Base-by-base conservation (phyloP, 495 filamentous ascomycete species). In the Penicillium crystallinum region DNA sequence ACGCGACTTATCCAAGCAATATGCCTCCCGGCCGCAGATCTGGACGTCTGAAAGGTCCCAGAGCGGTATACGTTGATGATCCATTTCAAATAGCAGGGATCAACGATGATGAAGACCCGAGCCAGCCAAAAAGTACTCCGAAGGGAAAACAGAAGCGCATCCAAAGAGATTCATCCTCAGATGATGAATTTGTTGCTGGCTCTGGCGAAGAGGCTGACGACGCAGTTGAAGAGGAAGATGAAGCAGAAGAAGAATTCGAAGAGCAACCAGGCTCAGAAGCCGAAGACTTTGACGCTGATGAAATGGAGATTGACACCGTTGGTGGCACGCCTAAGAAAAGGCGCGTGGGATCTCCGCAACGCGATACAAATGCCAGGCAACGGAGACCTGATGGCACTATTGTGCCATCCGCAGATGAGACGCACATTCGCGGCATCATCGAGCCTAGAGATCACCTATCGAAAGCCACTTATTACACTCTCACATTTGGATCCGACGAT, bases 401-500 rank as follows among this genome's bases (percentile, higher is more conserved):
- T 18, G 53, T 41, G 22, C 57, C 62, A 33, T 27, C 42, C 2
- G 40, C 41, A 0, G 55, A 59, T 17, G 67, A 74, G 6, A 65
- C 64, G 0, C 74, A 72, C 52, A 63, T 48, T 11, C 63, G 74
- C 5, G 74, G 74, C 2, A 65, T 64, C 11, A 54, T 64, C 27
- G 71, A 72, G 21, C 65, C 70, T 9, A 49, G 60, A 18, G 68
- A 73, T 10, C 70, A 77, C 51, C 64, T 70, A 14, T 69, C 66
- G 0, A 77, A 77, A 47, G 48, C 52, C 14, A 61, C 71, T 34
- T 68, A 73, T 58, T 64, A 66, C 34, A 58, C 27, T 17, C 46
- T 69, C 27, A 68, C 71, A 1, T 74, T 70, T 62, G 78, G 79
- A 8, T 58, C 64, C 4, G 79, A 74, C 48, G 61, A 72, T 10